Evolutionary conservation across 2,329 filamentous ascomycete species (phyloP), one percentile per base, ranked within the genome.

Genomic region (Malbranchea zuffiana): DNA sequence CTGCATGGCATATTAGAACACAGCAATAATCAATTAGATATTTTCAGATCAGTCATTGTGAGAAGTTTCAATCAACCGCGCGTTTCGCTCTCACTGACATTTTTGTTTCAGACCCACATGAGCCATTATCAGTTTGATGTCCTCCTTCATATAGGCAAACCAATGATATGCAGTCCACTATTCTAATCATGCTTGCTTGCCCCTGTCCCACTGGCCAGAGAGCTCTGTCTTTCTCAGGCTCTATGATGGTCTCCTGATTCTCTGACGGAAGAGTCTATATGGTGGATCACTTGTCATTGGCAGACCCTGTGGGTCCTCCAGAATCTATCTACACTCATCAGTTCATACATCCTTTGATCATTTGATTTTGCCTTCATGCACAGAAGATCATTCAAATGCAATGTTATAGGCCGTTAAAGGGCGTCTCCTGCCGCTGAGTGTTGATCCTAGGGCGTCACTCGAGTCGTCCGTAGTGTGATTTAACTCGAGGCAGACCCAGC

Each of bases 251-350:
- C 29, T 15, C 21, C 23, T 16, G 18, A 39, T 19, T n/a, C n/a
- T 28, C 31, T 39, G 37, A 33, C 30, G 10, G 37, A 21, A 23
- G 37, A 23, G 24, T 33, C 34, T 33, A 27, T 34, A 17, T 39
- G 30, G 21, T 33, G 28, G 15, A 34, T 39, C 34, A 24, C 37
- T 32, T 39, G 30, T 26, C 23, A 18, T 32, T 39, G 37, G 30
- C 29, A 39, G 16, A 16, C 20, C 19, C 37, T 34, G 15, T 13
- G 37, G 34, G 29, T 39, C 33, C 28, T 39, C 16, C 37, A 39
- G 37, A 24, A 39, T 28, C 37, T 39, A 39, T 11, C 7, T 33
- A 26, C 5, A 39, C 21, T 18, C 24, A 32, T 34, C 30, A 6
- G 29, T 39, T 25, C 4, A 18, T 19, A 32, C n/a, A 15, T 33